Base-by-base conservation (phyloP, 345 rosid species). In the Gossypioides kirkii region DNA sequence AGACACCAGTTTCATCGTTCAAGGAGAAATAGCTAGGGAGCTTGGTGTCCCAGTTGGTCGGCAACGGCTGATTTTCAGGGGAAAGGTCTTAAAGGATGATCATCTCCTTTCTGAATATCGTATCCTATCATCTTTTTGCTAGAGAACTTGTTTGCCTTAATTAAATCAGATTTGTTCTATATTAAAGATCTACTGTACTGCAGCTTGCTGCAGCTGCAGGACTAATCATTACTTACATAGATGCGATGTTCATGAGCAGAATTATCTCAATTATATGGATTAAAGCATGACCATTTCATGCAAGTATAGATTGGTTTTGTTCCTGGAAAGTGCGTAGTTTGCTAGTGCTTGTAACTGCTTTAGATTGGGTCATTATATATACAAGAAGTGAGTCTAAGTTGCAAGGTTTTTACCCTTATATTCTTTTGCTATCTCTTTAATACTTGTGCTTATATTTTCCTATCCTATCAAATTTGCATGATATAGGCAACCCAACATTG, bases 81-180 rank as follows among this genome's bases (percentile, higher is more conserved):
- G 98, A 79, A 87, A 87, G 79, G 98, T 95, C 66, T 84, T 92
- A 78, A 95, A 91, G 82, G 97, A 92, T 84, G 93, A 92, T 47
- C 90, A 90, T 72, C 86, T 77, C 66, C 98, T 95, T 77, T 91
- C 98, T 38, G 96, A 90, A 74, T 92, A 92, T 76, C 93, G 97
- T 95, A 95, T 92, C 98, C 93, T 77, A 26, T 73, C 11, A 18
- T 70, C 43, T 59, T 20, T 32, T 73, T 45, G 70, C 38, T 52
- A 36, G 58, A 62, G 4, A 53, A 72, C 17, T 36, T 20, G 18
- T 22, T 71, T 70, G 20, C 28, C 7, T 5, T 38, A 45, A 23
- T 25, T 16, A 49, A 20, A 49, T 23, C 5, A 16, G 22, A 68
- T 47, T 8, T 47, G 8, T 26, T 68, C 23, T 68, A 16, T 7